Percentiles rank a stretch among this genome's conserved stretches.
Conservation (phyloP, 1,139 yeast genomes). For the Hansenula lynferdii region DNA sequence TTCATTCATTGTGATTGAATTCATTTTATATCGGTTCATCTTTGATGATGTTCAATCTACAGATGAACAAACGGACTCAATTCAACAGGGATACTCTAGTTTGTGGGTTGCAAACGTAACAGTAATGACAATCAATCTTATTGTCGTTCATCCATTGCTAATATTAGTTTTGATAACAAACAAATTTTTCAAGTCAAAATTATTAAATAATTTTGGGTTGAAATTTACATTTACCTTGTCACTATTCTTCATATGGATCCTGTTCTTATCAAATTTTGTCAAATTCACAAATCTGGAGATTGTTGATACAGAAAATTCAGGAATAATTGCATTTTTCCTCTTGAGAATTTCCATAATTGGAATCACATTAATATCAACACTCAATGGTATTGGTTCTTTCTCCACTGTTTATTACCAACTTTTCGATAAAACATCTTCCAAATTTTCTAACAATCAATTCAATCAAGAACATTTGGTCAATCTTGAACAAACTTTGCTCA, state of each 20-base stretch:
- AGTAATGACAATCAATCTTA: conserved; percentile 9
- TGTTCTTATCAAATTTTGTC: conserved; percentile 20
- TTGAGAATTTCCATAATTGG: conserved; percentile 66
- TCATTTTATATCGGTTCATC: conserved; percentile 16
- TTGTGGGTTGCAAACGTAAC: conserved; percentile 13
- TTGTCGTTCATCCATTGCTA: conserved; percentile 28
- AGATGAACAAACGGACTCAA: neutral
- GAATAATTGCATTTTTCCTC: conserved; percentile 10
- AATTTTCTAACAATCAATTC: conserved; percentile 10
- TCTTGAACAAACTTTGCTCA: conserved; percentile 28
- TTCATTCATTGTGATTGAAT: conserved; percentile 17
- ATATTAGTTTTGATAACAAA: conserved; percentile 25
- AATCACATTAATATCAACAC: conserved; percentile 61
- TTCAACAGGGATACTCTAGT: too few species aligned
- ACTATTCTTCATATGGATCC: conserved; percentile 17
- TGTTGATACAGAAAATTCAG: conserved; percentile 6
- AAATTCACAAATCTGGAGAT: conserved; percentile 16
- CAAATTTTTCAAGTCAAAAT: conserved; percentile 27
- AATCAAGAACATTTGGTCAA: conserved; percentile 13
- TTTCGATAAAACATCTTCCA: conserved; percentile 18
- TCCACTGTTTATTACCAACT: conserved; percentile 53
- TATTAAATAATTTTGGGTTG: conserved; percentile 16
- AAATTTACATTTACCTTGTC: conserved; percentile 11
- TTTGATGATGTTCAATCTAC: conserved; percentile 2
- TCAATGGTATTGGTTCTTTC: conserved; percentile 73